A percentile compares a stretch with the other conserved stretches of the same genome.
Evolutionary conservation across 2,329 filamentous ascomycete genomes (phyloP).

Genomic region (Leptographium procerum): DNA sequence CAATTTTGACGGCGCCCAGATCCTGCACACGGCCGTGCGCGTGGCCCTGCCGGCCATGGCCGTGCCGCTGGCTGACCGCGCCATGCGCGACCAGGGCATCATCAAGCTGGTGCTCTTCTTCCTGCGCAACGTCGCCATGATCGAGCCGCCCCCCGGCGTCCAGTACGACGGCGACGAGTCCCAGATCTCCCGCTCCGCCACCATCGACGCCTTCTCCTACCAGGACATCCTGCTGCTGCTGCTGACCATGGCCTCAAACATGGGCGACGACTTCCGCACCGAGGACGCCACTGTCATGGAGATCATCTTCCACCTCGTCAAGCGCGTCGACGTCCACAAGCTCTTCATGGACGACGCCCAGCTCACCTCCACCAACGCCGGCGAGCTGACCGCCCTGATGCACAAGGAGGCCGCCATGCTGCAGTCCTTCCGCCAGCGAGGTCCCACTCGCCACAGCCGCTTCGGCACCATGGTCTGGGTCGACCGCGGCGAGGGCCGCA

Average conservation of each 20-base stretch:
- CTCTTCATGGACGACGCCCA: conserved; percentile 76
- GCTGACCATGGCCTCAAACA: conserved; percentile 79
- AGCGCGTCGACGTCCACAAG: conserved; percentile 73
- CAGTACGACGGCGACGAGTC: conserved; percentile 79
- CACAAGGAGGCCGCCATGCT: conserved; percentile 77
- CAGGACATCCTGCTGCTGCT: conserved; percentile 85
- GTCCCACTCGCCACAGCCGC: conserved; percentile 78
- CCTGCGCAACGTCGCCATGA: conserved; percentile 78
- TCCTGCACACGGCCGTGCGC: conserved; percentile 71
- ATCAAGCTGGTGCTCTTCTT: conserved; percentile 86
- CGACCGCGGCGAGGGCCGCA: conserved; percentile 71
- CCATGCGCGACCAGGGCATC: conserved; percentile 74
- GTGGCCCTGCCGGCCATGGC: conserved; percentile 81
- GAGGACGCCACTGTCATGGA: conserved; percentile 88
- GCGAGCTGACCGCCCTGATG: conserved; percentile 65
- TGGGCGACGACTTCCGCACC: conserved; percentile 82
- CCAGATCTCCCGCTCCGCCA: conserved; percentile 76
- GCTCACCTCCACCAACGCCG: conserved; percentile 53
- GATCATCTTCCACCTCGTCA: conserved; percentile 83
- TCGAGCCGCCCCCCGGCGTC: conserved; percentile 60
- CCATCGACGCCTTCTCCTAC: conserved; percentile 78
- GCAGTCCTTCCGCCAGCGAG: conserved; percentile 62
- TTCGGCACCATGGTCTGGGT: conserved; percentile 98
- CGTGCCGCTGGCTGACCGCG: conserved; percentile 61
- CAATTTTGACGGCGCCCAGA: conserved; percentile 64